These are phyloP conservation scores for Raphanus sativus DNA, from an alignment of 345 rosid species.

Conservation along the genomic window DNA sequence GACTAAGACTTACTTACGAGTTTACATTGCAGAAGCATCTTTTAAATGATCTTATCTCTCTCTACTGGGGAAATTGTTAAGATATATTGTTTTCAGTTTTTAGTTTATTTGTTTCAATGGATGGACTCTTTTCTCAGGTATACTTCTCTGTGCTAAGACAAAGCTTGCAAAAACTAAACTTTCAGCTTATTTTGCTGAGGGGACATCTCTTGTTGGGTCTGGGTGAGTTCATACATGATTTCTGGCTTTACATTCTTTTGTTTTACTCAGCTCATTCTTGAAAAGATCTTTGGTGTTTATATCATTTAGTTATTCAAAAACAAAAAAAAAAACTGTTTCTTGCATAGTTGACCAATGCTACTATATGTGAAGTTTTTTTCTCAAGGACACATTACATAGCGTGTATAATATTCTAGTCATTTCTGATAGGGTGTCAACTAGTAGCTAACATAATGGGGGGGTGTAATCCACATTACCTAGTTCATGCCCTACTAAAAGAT, in stretches of 20 bases:
- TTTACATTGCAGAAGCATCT: slow-evolving; percentile 1
- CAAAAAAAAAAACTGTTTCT: too few relatives aligned
- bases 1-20: background rate
- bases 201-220: slow-evolving; percentile 58
- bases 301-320: too few relatives aligned
- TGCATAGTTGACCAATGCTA: too few relatives aligned
- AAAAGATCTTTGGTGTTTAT: background rate
- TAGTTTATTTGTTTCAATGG: slow-evolving; percentile 1
- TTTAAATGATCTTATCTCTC: background rate
- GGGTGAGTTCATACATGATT: slow-evolving; percentile 42
- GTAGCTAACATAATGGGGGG: background rate
- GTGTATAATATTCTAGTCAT: background rate
- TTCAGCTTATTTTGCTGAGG: slow-evolving; percentile 81
- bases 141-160: slow-evolving; percentile 90
- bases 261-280: background rate
- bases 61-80: background rate
- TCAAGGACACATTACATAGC: background rate
- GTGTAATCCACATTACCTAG: background rate
- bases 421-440: background rate
- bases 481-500: background rate
- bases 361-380: too few relatives aligned
- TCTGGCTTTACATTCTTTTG: background rate
- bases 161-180: slow-evolving; percentile 73
- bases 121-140: slow-evolving; percentile 49
- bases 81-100: slow-evolving; percentile 10